These are phyloP conservation scores for Trichoderma parareesei DNA, from an alignment of 495 filamentous ascomycete genomes.

Conservation along the genomic window DNA sequence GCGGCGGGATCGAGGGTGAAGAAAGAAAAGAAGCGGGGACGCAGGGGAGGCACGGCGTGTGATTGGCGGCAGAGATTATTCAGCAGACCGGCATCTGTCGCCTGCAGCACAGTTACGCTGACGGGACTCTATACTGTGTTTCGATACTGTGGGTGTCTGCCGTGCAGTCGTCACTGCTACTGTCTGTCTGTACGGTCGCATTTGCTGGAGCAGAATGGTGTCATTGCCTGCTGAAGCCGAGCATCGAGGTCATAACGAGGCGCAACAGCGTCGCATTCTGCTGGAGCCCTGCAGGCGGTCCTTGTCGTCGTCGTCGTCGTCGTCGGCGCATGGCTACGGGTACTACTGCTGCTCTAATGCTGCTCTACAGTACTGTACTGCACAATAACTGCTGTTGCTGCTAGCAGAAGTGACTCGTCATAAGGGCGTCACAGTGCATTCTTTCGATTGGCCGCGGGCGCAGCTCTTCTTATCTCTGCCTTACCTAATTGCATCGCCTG, in stretches of 20 bases:
- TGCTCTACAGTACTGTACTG: not conserved
- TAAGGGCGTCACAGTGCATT: not conserved
- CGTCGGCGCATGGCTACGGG: too few species aligned
- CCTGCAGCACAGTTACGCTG: not conserved
- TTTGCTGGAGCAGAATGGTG: too few species aligned
- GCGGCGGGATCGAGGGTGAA: not conserved
- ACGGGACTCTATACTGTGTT: not conserved
- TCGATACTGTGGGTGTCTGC: not conserved
- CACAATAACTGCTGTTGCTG: not conserved
- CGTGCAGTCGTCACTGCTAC: too few species aligned
- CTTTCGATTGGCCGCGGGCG: not conserved
- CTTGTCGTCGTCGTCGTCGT: too few species aligned
- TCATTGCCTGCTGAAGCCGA: too few species aligned
- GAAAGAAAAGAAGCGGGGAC: not conserved
- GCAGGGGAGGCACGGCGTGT: not conserved
- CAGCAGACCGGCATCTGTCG: not conserved
- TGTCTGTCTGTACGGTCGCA: too few species aligned
- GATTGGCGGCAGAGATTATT: not conserved
- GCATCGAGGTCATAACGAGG: too few species aligned
- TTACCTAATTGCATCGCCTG: conserved; percentile 7
- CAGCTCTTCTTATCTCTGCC: conserved; percentile 7
- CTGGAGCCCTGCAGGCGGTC: too few species aligned
- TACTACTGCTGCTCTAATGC: not conserved
- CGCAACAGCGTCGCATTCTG: too few species aligned
- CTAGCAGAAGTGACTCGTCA: conserved; percentile 7